Base-by-base conservation (phyloP, 1,284 basidiomycete genomes). In the Marasmius sp. region DNA sequence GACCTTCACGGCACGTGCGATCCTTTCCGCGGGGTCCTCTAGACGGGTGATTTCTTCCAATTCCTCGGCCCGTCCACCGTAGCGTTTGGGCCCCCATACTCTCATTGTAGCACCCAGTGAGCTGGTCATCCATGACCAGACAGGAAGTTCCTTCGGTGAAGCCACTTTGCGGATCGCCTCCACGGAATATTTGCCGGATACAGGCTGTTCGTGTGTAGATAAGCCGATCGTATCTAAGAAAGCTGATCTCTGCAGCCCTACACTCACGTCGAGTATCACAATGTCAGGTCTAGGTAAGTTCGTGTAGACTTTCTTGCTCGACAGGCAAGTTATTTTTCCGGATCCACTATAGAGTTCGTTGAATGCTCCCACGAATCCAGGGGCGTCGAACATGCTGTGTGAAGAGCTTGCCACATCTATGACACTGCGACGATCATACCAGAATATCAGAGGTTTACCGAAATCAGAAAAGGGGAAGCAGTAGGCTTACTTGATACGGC, bases 81-180 rank as follows among this genome's bases (percentile, higher is more conserved):
- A 6, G 11, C 20, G 27, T 8, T 33, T 22, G 41, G 60, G 53
- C 27, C 60, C 60, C 16, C 56, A 50, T 10, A 56, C 22, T 11
- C 54, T 45, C 20, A 61, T 36, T 5, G 36, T 36, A 22, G 60
- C 39, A 7, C 55, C 55, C 9, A 56, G 47, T 18, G 53, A 38
- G 18, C 52, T 47, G 48, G 60, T 56, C 34, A 55, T 56, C 60
- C 60, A 61, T 3, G 47, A 34, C 39, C 56, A 38, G 10, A 57
- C 43, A 33, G 47, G 60, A 9, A 51, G 8, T 6, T 43, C 55
- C 12, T 22, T 27, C 3, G 36, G 45, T 47, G 39, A 22, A 20
- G 54, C 27, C 11, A 61, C 34, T 6, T 8, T 47, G 6, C 54
- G 45, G 11, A 61, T 41, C 6, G 45, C 54, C 43, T 61, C 60